Conservation (phyloP, 257 asterid genomes). For the Gentiana straminea region DNA sequence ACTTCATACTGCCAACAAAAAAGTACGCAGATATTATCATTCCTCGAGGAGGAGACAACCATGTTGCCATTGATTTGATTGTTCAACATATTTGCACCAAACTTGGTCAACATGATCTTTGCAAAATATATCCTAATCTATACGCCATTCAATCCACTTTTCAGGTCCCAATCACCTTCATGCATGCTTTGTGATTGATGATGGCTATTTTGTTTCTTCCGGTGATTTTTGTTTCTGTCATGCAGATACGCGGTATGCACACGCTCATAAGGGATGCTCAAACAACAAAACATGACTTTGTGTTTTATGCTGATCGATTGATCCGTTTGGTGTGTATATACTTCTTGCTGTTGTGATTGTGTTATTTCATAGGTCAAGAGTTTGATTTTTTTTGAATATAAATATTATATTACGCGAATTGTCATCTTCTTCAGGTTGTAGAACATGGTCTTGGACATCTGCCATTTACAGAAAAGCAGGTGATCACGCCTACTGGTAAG, state of each 20-base stretch:
- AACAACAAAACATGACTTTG: constrained; percentile 86
- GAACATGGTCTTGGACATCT: constrained; percentile 99
- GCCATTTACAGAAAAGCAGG: constrained; percentile 97
- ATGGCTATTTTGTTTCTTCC: not conserved
- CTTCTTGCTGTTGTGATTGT: constrained; percentile 13
- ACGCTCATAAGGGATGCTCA: constrained; percentile 96
- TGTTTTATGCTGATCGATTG: constrained; percentile 87
- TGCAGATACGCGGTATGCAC: constrained; percentile 99
- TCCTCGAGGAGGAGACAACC: constrained; percentile 99
- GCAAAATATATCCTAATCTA: constrained; percentile 92
- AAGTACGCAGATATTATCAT: constrained; percentile 96
- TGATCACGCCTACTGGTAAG: constrained; percentile 95
- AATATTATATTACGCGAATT: not conserved
- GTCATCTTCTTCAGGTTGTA: constrained; percentile 52
- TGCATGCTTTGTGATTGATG: not conserved
- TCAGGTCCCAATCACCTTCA: constrained; percentile 44
- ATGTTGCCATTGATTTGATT: constrained; percentile 95
- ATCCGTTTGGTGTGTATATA: constrained; percentile 70
- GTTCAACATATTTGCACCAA: constrained; percentile 97
- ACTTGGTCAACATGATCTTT: constrained; percentile 98
- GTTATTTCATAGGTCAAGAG: constrained; percentile 7
- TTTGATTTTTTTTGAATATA: not conserved
- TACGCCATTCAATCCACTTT: constrained; percentile 94
- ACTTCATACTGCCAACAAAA: constrained; percentile 93
- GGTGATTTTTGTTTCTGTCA: constrained; percentile 19